These are phyloP conservation scores for Mucor racemosus DNA, from an alignment of 371 early-diverging fungal species.

Conservation along the genomic window DNA sequence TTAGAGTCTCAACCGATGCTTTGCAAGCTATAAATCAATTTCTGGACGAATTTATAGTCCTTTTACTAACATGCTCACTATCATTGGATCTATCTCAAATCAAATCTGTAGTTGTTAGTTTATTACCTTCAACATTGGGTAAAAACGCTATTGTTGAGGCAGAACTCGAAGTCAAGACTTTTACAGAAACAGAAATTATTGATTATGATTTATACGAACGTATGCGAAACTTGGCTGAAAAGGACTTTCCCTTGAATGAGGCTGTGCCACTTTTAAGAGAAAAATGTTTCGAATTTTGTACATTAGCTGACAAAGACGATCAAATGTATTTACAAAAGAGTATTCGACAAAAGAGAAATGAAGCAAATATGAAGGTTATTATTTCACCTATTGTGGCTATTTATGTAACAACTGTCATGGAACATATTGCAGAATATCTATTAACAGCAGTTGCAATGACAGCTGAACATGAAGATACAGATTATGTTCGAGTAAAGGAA, in stretches of 20 bases:
- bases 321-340: constrained; percentile 31
- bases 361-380: constrained; percentile 23
- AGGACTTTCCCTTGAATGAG: constrained; percentile 28
- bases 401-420: constrained; percentile 69
- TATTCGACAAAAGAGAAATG: constrained; percentile 20
- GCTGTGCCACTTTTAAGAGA: constrained; percentile 48
- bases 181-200: constrained; percentile 61
- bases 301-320: constrained; percentile 56
- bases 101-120: constrained; percentile 55
- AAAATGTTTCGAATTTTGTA: constrained; percentile 64
- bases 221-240: constrained; percentile 44
- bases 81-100: constrained; percentile 62
- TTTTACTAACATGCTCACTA: constrained; percentile 54
- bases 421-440: constrained; percentile 68
- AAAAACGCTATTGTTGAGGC: constrained; percentile 75
- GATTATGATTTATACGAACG: constrained; percentile 53
- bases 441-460: constrained; percentile 62
- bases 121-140: constrained; percentile 63
- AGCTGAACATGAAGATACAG: constrained; percentile 65
- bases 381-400: constrained; percentile 69
- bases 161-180: constrained; percentile 68
- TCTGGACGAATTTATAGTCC: constrained; percentile 64
- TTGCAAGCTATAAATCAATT: constrained; percentile 66
- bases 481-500: constrained; percentile 63
- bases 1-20: constrained; percentile 66